A percentile compares a stretch with the other conserved stretches of the same genome.
These are phyloP conservation scores for Globisporangium spinosum DNA, from an alignment of 352 stramenopile species.

Conservation along the genomic window DNA sequence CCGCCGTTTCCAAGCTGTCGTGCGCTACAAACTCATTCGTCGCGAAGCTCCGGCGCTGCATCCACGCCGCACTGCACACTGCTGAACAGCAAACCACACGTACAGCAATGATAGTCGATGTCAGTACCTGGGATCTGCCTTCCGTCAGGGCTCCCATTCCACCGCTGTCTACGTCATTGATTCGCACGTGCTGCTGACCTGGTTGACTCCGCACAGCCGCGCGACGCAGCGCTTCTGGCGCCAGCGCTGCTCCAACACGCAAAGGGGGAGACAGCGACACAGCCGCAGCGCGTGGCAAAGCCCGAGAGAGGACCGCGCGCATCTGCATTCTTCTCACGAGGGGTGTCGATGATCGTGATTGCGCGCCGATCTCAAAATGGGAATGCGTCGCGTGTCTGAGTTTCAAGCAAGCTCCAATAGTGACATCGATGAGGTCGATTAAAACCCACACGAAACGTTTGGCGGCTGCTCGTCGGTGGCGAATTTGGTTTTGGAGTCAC, in stretches of 20 bases:
- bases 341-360: slow-evolving; percentile 8
- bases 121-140: background rate
- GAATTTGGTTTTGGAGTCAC: no score
- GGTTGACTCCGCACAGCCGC: background rate
- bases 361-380: slow-evolving; percentile 1
- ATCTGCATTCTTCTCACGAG: slow-evolving; percentile 6
- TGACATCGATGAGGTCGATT: no score
- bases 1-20: background rate
- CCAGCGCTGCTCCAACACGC: no score
- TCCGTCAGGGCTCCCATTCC: background rate
- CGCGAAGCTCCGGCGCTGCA: slow-evolving; percentile 19
- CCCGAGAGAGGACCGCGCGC: slow-evolving; percentile 12
- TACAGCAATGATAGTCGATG: background rate
- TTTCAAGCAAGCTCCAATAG: background rate
- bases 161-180: background rate
- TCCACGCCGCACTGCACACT: background rate
- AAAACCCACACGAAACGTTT: no score
- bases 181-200: background rate
- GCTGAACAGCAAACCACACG: background rate
- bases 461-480: no score
- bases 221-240: background rate
- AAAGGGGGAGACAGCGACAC: background rate
- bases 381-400: background rate
- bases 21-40: slow-evolving; percentile 26
- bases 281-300: slow-evolving; percentile 10